phyloP scores from a whole-genome alignment of 495 filamentous ascomycete genomes.

The Pseudotulostoma volvatum region DNA sequence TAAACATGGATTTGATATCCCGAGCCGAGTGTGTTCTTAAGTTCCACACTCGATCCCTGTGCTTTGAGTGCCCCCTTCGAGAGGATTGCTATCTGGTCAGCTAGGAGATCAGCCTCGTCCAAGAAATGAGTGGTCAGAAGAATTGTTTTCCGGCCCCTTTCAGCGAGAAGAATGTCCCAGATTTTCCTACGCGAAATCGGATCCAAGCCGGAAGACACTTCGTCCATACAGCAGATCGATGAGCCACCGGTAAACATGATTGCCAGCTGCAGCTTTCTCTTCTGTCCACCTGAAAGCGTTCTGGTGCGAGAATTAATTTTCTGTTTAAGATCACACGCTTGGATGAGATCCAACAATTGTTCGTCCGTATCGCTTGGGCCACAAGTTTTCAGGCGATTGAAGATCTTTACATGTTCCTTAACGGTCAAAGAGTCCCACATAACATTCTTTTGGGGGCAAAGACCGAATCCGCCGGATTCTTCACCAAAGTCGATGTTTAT shows the following conservation, averaged over 20 bases:
- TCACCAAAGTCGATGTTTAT: slow-evolving; percentile 43
- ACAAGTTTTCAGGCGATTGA: slow-evolving; percentile 58
- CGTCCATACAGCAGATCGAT: slow-evolving; percentile 73
- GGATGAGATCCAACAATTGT: slow-evolving; percentile 41
- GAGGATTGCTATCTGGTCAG: slow-evolving; percentile 63
- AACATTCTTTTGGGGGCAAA: slow-evolving; percentile 82
- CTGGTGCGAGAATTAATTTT: slow-evolving; percentile 50
- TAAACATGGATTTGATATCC: slow-evolving; percentile 65
- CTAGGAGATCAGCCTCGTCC: slow-evolving; percentile 61
- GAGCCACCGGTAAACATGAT: slow-evolving; percentile 86
- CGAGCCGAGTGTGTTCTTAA: slow-evolving; percentile 51
- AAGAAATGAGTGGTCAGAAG: slow-evolving; percentile 76
- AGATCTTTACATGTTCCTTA: slow-evolving; percentile 61
- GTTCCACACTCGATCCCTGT: slow-evolving; percentile 58
- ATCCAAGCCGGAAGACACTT: slow-evolving; percentile 70
- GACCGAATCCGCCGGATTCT: slow-evolving; percentile 59
- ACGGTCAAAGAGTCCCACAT: slow-evolving; percentile 75
- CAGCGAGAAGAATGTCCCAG: slow-evolving; percentile 76
- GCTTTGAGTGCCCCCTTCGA: slow-evolving; percentile 56
- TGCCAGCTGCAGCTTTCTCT: slow-evolving; percentile 77
- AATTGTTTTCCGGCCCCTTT: slow-evolving; percentile 60
- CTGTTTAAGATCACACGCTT: slow-evolving; percentile 48
- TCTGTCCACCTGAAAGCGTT: slow-evolving; percentile 74
- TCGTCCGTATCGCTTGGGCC: slow-evolving; percentile 32
- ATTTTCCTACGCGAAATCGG: slow-evolving; percentile 68